Evolutionary conservation across 495 filamentous ascomycete genomes (phyloP), one percentile per base, ranked within the genome.

Genomic region (Podospora bellae-mahoneyi): DNA sequence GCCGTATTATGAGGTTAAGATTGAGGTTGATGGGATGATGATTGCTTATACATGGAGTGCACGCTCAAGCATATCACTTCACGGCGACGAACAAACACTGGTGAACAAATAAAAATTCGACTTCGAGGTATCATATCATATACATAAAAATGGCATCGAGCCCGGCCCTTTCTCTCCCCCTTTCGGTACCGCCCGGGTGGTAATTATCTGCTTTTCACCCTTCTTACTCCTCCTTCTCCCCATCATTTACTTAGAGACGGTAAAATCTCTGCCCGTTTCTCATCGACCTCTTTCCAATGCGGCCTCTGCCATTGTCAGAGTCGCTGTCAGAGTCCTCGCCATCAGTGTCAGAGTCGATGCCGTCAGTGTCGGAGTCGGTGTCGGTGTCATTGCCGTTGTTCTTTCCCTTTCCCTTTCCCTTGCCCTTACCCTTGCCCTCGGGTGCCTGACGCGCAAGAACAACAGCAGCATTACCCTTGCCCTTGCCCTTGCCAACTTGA

Each of bases 331-430:
- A 26, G 10, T 28, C 16, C 59, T 61, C 59, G 7, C 59, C 59
- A 28, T 61, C 59, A 5, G 26, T 61, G 27, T 27, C 23, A 15
- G 18, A 20, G 20, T 56, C 54, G 54, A 56, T 59, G 18, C 56
- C 56, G 6, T 59, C 26, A 18, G 59, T 30, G 7, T 61, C 30
- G 23, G 16, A 18, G 9, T 61, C 26, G n/a, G 27, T n/a, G 9
- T 61, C 26, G n/a, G 27, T 30, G 16, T 26, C 19, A 7, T 13
- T 20, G 0, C 26, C 59, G 5, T 28, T 61, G 27, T 61, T 32
- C 19, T 61, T 61, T 26, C 56, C 56, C 56, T 59, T 59, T 16
- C 26, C 56, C 16, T 59, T 59, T 7, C 56, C 56, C 26, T 59
- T 27, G 0, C 26, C 56, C 56, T 59, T 27, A 13, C 19, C 56